Conservation (phyloP, 179 eudicot species). For the Beta corolliflora region DNA sequence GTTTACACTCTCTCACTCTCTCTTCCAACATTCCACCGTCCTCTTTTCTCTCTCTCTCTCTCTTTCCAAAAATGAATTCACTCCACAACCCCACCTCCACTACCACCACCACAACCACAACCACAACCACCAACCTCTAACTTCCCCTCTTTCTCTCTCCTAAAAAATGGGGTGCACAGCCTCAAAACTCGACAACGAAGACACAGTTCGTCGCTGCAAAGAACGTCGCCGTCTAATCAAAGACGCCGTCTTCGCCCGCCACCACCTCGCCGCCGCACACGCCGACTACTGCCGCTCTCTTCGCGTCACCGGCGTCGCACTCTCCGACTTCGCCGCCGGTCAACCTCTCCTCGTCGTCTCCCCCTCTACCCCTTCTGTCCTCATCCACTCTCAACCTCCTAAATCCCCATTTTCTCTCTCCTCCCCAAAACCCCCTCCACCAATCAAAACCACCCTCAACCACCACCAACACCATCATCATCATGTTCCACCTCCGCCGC, state of each 20-base stretch:
- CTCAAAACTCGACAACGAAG: slow-evolving; percentile 89
- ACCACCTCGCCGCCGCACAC: slow-evolving; percentile 96
- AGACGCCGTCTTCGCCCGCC: slow-evolving; percentile 86
- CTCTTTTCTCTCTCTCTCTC: neutral
- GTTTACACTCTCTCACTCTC: neutral
- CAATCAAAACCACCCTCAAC: slow-evolving; percentile 10
- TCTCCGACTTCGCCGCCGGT: slow-evolving; percentile 67
- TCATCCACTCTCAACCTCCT: slow-evolving; percentile 45
- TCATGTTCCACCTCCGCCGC: slow-evolving; percentile 27
- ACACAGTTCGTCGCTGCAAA: slow-evolving; percentile 89
- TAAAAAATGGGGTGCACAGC: slow-evolving; percentile 74
- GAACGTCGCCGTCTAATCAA: slow-evolving; percentile 89
- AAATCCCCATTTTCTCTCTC: slow-evolving; percentile 25
- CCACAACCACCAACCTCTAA: neutral
- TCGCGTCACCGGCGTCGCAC: slow-evolving; percentile 70
- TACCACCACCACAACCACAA: neutral
- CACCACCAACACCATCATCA: slow-evolving; percentile 24
- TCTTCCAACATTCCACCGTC: neutral
- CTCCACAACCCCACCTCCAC: neutral
- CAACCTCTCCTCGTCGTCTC: slow-evolving; percentile 84
- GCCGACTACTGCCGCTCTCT: slow-evolving; percentile 87
- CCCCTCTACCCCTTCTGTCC: slow-evolving; percentile 73
- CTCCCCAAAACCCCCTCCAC: slow-evolving; percentile 17
- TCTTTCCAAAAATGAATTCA: neutral
- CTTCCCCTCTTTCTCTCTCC: neutral